Conservation (phyloP, 176 grass and related monocot species). For the Melocanna baccifera region DNA sequence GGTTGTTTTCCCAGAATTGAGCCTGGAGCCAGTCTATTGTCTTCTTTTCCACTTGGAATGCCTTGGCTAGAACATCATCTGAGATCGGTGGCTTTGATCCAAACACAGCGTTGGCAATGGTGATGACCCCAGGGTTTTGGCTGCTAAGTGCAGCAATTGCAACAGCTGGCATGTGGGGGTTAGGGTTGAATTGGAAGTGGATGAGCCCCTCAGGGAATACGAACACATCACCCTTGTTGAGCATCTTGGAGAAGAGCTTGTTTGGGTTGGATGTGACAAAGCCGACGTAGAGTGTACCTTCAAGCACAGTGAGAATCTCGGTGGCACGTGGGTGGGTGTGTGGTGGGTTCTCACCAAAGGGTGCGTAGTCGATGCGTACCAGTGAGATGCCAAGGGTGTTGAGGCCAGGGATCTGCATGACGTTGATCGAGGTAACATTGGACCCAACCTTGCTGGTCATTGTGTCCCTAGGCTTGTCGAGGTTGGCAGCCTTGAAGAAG, state of each 20-base stretch:
- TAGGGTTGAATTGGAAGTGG: too few relatives aligned
- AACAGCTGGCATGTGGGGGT: too few relatives aligned
- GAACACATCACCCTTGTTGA: too few relatives aligned
- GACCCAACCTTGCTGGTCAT: neutral
- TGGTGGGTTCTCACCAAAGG: neutral
- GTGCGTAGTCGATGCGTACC: conserved; percentile 12
- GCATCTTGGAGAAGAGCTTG: too few relatives aligned
- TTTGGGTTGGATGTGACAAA: conserved; percentile 5
- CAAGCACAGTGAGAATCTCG: neutral
- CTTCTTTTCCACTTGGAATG: too few relatives aligned
- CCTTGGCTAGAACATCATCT: too few relatives aligned
- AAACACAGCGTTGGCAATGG: too few relatives aligned
- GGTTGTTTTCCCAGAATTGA: neutral
- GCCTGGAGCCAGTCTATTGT: too few relatives aligned
- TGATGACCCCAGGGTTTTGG: too few relatives aligned
- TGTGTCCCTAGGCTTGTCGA: neutral
- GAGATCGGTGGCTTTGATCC: too few relatives aligned
- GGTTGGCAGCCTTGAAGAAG: neutral
- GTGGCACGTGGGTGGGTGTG: neutral
- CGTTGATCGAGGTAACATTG: conserved; percentile 4
- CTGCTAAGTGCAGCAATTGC: too few relatives aligned
- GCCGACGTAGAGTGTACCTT: conserved; percentile 13
- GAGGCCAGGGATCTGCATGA: neutral
- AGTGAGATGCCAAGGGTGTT: conserved; percentile 34
- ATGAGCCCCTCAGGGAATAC: too few relatives aligned